Evolutionary conservation across 176 grass and related monocot genomes (phyloP).

Genomic region (Calamus simplicifolius): DNA sequence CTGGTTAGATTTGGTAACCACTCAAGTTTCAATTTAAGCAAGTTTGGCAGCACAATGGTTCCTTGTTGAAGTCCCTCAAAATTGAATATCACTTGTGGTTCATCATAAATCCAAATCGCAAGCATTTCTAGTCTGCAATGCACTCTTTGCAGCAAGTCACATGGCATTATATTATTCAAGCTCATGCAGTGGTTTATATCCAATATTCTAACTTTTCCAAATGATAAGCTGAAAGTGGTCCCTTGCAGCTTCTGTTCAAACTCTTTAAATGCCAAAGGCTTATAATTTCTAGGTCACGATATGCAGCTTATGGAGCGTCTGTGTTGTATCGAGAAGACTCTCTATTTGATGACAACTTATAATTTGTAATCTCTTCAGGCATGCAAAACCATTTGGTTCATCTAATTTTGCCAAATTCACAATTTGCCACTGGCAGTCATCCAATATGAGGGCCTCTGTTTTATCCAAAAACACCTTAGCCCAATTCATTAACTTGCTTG

Average conservation of each 20-base stretch:
- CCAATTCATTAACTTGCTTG: neutral
- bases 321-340: neutral
- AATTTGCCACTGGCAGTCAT: conserved; percentile 1
- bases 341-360: conserved; percentile 6
- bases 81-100: neutral
- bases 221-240: neutral
- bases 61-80: neutral
- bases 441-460: conserved; percentile 11
- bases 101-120: neutral
- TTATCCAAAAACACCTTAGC: conserved; percentile 1
- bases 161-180: conserved; percentile 2
- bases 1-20: neutral
- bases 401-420: neutral
- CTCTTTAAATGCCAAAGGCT: conserved; percentile 2
- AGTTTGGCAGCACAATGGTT: neutral
- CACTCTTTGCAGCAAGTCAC: conserved; percentile 16
- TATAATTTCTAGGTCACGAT: conserved; percentile 11
- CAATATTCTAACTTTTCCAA: conserved; percentile 11
- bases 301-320: neutral
- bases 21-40: neutral
- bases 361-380: conserved; percentile 15
- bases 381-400: neutral
- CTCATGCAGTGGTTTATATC: conserved; percentile 8
- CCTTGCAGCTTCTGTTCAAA: conserved; percentile 1
- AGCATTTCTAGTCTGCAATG: neutral